Base-by-base conservation (phyloP, 2,329 filamentous ascomycete species). In the Paraphaeosphaeria minitans region DNA sequence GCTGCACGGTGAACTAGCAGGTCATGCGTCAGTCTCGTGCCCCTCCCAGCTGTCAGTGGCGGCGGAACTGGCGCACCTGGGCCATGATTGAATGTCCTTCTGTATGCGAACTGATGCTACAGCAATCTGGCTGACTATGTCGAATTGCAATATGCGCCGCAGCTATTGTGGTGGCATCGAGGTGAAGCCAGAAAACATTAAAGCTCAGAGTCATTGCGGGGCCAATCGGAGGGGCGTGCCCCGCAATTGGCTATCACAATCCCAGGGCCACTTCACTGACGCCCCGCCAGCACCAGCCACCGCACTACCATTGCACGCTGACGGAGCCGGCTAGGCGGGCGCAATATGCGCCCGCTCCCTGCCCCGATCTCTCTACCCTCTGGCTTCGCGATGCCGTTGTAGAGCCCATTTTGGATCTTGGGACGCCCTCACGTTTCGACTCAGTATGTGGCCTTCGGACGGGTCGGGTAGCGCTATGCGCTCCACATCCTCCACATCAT, bases 1-100 rank as follows among this genome's bases (percentile, higher is more conserved):
- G 88, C 72, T 86, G 82, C 63, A 87, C 75, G 59, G 72, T 73
- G 60, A 79, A 71, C 79, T 82, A 58, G 47, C 50, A 35, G 52
- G 69, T 68, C 68, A 68, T 70, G 67, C 65, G 65, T 75, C 67
- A 76, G 69, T 68, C 56, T 56, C 29, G 39, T 33, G 52, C 50
- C 31, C 49, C 52, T 48, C 52, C 56, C 19, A 59, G 33, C 12
- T 31, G 33, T 50, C 35, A 21, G 24, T 35, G 43, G 48, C 22
- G 37, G 29, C 48, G 41, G 27, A 31, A 41, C n/a, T 37, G 47
- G 48, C 39, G 49, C 22, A 50, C 39, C 46, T 35, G 46, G 7
- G 54, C 16, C 54, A 51, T 42, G 51, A 4, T 21, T 45, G 27
- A 10, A 14, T 41, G 13, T 10, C 35, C 27, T 7, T 7, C n/a